Conservation (phyloP, 805 yeast species). For the Myxozyma geophila region DNA sequence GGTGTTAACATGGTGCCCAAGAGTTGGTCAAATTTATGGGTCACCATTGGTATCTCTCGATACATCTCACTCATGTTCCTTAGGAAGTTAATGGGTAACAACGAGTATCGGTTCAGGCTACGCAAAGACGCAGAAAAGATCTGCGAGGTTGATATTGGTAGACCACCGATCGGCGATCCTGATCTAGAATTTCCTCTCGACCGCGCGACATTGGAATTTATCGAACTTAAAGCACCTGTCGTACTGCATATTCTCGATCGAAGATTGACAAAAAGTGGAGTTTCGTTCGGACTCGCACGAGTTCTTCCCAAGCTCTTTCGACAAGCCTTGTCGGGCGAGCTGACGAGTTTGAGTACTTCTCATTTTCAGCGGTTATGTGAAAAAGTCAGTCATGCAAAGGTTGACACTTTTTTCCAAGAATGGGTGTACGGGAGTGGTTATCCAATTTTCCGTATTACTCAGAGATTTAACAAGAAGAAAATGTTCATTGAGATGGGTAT, state of each 20-base stretch:
- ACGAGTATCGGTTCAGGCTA: slow-evolving; percentile 75
- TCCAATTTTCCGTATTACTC: slow-evolving; percentile 87
- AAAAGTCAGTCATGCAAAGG: slow-evolving; percentile 82
- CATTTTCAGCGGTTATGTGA: slow-evolving; percentile 96
- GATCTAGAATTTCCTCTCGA: slow-evolving; percentile 66
- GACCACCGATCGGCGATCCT: slow-evolving; percentile 79
- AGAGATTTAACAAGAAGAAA: slow-evolving; percentile 88
- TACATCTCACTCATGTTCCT: slow-evolving; percentile 80
- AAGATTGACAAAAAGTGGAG: slow-evolving; percentile 94
- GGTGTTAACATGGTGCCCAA: slow-evolving; percentile 88
- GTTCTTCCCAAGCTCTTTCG: slow-evolving; percentile 88
- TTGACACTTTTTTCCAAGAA: slow-evolving; percentile 84
- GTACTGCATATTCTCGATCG: slow-evolving; percentile 83
- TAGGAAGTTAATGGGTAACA: slow-evolving; percentile 74
- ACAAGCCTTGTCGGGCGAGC: slow-evolving; percentile 95
- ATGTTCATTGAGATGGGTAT: slow-evolving; percentile 94
- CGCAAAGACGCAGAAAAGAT: slow-evolving; percentile 67
- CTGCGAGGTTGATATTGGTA: slow-evolving; percentile 75
- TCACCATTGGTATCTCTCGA: slow-evolving; percentile 80
- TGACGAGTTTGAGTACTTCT: slow-evolving; percentile 72
- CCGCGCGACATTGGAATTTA: slow-evolving; percentile 66
- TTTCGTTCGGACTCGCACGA: slow-evolving; percentile 87
- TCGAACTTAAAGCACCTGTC: slow-evolving; percentile 81
- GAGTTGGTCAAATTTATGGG: slow-evolving; percentile 82
- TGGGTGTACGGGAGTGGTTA: slow-evolving; percentile 92